These are phyloP conservation scores for Pulveroboletus frians DNA, from an alignment of 768 basidiomycete genomes.

Conservation along the genomic window DNA sequence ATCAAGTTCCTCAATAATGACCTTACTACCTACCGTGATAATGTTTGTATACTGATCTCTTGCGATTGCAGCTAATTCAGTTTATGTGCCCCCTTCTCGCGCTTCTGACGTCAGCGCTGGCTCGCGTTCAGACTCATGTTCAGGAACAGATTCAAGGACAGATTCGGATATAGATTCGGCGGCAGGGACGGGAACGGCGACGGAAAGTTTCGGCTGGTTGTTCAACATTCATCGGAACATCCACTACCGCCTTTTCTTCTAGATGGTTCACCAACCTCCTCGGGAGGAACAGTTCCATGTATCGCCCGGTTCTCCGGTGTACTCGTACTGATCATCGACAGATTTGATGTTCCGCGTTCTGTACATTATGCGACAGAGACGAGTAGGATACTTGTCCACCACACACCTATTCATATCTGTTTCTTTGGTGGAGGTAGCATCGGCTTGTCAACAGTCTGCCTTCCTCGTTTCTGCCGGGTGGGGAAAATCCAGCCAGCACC, in stretches of 20 bases:
- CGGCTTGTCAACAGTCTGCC: conserved; percentile 43
- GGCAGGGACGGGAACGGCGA: not conserved
- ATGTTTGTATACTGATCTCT: conserved; percentile 29
- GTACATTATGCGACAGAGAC: not conserved
- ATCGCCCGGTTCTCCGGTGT: conserved; percentile 44
- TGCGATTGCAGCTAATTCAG: conserved; percentile 21
- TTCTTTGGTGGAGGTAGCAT: conserved; percentile 51
- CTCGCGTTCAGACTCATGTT: not conserved
- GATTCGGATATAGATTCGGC: not conserved
- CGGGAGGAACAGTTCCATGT: conserved; percentile 18
- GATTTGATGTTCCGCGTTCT: conserved; percentile 37
- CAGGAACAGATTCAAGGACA: not conserved
- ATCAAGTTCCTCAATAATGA: conserved; percentile 68
- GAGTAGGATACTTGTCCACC: not conserved
- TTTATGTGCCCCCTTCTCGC: conserved; percentile 7
- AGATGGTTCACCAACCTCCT: conserved; percentile 25
- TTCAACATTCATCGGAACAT: conserved; percentile 14
- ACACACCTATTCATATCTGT: conserved; percentile 42
- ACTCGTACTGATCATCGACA: conserved; percentile 46
- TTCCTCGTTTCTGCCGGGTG: conserved; percentile 59
- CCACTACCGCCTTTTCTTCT: conserved; percentile 17
- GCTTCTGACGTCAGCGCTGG: not conserved
- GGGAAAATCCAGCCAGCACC: conserved; percentile 87
- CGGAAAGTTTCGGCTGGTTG: conserved; percentile 1
- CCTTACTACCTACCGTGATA: conserved; percentile 37